Percentiles rank a stretch among this genome's conserved stretches.
Evolutionary conservation across 2,329 filamentous ascomycete species (phyloP).

Genomic region (Neopestalotiopsis sp.): DNA sequence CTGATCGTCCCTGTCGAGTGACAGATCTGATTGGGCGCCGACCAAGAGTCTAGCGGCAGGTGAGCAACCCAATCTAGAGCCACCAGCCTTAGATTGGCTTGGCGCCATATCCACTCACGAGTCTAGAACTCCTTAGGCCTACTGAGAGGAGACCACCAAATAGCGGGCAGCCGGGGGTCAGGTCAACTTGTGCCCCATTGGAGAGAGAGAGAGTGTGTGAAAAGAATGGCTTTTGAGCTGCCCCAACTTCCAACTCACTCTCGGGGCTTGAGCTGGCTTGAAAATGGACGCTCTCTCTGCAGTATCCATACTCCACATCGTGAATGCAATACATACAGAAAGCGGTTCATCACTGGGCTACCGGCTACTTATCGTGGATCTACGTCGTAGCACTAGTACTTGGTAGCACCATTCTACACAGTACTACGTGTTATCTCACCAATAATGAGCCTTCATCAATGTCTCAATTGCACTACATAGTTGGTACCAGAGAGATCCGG

Average conservation of each 20-base stretch:
- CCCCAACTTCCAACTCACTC: too few relatives aligned
- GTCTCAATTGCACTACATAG: too few relatives aligned
- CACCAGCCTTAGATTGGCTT: conserved; percentile 16
- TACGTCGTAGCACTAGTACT: neutral
- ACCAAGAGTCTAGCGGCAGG: conserved; percentile 9
- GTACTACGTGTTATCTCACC: too few relatives aligned
- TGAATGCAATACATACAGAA: too few relatives aligned
- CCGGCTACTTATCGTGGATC: neutral
- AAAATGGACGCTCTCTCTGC: too few relatives aligned
- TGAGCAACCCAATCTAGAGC: conserved; percentile 8
- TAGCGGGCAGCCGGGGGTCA: neutral
- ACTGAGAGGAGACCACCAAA: neutral
- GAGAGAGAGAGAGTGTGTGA: too few relatives aligned
- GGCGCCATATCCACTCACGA: neutral
- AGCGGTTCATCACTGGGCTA: neutral
- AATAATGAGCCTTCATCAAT: too few relatives aligned
- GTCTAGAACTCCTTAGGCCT: conserved; percentile 5
- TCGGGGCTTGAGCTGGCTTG: too few relatives aligned
- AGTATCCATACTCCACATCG: too few relatives aligned
- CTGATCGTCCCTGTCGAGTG: neutral
- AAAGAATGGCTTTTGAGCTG: too few relatives aligned
- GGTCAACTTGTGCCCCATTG: neutral
- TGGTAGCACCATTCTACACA: too few relatives aligned
- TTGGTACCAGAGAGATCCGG: neutral
- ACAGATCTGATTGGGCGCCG: conserved; percentile 13